These are phyloP conservation scores for Gyrodon lividus DNA, from an alignment of 768 basidiomycete species.

Conservation along the genomic window DNA sequence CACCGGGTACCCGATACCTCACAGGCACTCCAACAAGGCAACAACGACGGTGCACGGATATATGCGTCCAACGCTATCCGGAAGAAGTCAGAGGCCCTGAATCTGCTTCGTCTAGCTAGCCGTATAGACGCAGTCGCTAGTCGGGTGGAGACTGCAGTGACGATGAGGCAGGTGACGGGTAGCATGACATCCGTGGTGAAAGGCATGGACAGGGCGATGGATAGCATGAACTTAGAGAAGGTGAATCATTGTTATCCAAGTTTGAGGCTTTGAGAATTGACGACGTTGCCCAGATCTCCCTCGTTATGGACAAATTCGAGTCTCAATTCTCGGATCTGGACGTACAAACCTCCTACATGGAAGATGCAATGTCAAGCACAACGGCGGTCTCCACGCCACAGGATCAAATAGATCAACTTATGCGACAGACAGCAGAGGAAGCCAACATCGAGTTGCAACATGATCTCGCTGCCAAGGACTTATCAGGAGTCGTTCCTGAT, in stretches of 20 bases:
- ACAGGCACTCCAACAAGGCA: slow-evolving; percentile 94
- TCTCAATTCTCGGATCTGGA: slow-evolving; percentile 94
- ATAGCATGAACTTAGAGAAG: slow-evolving; percentile 96
- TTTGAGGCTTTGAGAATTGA: background rate
- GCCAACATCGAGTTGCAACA: slow-evolving; percentile 95
- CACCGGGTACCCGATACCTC: background rate
- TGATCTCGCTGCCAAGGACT: slow-evolving; percentile 69
- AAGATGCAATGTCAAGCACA: slow-evolving; percentile 91
- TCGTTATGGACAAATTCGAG: slow-evolving; percentile 99
- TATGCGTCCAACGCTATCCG: slow-evolving; percentile 98
- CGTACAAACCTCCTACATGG: slow-evolving; percentile 98
- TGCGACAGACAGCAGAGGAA: slow-evolving; percentile 95
- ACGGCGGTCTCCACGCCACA: slow-evolving; percentile 93
- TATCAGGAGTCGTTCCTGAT: slow-evolving; percentile 55
- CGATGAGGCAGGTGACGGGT: slow-evolving; percentile 94
- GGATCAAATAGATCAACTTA: slow-evolving; percentile 91
- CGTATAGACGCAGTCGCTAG: slow-evolving; percentile 97
- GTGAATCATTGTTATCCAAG: slow-evolving; percentile 43
- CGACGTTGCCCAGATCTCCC: slow-evolving; percentile 67
- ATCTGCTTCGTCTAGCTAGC: slow-evolving; percentile 85
- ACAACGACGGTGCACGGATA: slow-evolving; percentile 95
- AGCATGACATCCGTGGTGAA: slow-evolving; percentile 96
- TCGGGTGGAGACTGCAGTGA: slow-evolving; percentile 96
- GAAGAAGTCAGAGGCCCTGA: slow-evolving; percentile 94
- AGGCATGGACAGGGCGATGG: slow-evolving; percentile 99